Base-by-base conservation (phyloP, 2,329 filamentous ascomycete genomes). In the Tolypocladium tundrense region DNA sequence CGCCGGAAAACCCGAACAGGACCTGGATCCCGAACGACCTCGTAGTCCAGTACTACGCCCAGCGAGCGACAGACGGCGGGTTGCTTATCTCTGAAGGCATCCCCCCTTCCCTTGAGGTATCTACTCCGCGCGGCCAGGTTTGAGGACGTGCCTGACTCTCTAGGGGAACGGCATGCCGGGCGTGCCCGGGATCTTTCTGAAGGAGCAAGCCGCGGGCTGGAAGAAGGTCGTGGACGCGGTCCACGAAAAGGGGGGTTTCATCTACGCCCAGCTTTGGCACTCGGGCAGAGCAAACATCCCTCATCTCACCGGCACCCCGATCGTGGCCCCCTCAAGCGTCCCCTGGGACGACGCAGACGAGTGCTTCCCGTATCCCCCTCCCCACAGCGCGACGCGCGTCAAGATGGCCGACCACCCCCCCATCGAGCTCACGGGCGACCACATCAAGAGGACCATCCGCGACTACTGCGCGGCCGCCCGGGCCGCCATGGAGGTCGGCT, bases 11-110 rank as follows among this genome's bases (percentile, higher is more conserved):
- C 59, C 76, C 74, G 51, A 79, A 76, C 65, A 74, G 79, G 43
- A 69, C 76, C 61, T 83, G 79, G 71, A 68, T 77, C 69, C 69
- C 75, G n/a, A 71, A 74, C 60, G 67, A 73, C n/a, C 51, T 71
- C 4, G 64, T 78, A 24, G 69, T 70, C 72, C 45, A 48, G 58
- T 77, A 79, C 65, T 79, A 79, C 63, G 54, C 62, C 3, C 75
- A 79, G 58, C 70, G 77, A 4, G 71, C 74, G 7, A 72, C 70
- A 0, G 61, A 68, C 2, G 74, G 75, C 0, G 77, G 77, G 0
- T 66, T 79, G 0, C 61, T 79, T 24, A 72, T 79, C 55, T 70
- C 71, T 2, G 76, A 79, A 57, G 76, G 68, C 0, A 77, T 82
- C 8, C 76, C 76, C 57, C 81, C 80, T 61, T 79, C 77, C 13